These are phyloP conservation scores for Podaxis sp. DNA, from an alignment of 768 basidiomycete genomes.

Conservation along the genomic window DNA sequence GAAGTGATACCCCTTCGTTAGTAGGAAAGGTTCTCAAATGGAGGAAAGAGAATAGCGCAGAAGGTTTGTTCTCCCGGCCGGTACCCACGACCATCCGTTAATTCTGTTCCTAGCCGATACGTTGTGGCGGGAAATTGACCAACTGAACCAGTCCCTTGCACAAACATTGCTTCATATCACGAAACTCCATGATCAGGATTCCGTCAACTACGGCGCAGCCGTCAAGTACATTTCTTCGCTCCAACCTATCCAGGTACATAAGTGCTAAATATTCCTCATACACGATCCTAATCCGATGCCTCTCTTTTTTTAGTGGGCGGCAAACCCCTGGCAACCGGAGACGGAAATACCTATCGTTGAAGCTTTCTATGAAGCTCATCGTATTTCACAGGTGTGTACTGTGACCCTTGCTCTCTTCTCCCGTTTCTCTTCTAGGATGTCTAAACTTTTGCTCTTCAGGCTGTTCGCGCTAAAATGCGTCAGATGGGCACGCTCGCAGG, in stretches of 20 bases:
- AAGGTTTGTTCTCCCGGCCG: slow-evolving; percentile 40
- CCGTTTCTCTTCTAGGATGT: background rate
- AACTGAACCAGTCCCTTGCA: slow-evolving; percentile 61
- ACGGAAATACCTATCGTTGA: slow-evolving; percentile 46
- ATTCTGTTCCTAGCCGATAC: slow-evolving; percentile 45
- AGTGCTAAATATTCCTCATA: background rate
- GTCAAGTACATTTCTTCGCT: slow-evolving; percentile 64
- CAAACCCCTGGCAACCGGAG: slow-evolving; percentile 51
- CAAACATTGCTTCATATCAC: slow-evolving; percentile 51
- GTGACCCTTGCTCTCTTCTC: background rate
- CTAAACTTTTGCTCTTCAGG: slow-evolving; percentile 37
- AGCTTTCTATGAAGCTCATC: slow-evolving; percentile 58
- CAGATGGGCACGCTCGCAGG: slow-evolving; percentile 74
- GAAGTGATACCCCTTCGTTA: slow-evolving; percentile 93
- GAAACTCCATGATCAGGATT: slow-evolving; percentile 46
- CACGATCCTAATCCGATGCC: background rate
- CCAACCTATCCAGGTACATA: slow-evolving; percentile 54
- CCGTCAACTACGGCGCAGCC: slow-evolving; percentile 50
- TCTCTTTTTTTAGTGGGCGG: slow-evolving; percentile 48
- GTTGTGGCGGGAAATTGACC: slow-evolving; percentile 65
- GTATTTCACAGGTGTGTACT: slow-evolving; percentile 54
- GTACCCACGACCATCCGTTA: background rate
- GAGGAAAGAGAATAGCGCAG: slow-evolving; percentile 63
- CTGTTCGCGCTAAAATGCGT: slow-evolving; percentile 78
- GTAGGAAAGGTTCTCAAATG: slow-evolving; percentile 90